phyloP scores from a whole-genome alignment of 1,284 basidiomycete genomes.

The Pseudozyma flocculosa region DNA sequence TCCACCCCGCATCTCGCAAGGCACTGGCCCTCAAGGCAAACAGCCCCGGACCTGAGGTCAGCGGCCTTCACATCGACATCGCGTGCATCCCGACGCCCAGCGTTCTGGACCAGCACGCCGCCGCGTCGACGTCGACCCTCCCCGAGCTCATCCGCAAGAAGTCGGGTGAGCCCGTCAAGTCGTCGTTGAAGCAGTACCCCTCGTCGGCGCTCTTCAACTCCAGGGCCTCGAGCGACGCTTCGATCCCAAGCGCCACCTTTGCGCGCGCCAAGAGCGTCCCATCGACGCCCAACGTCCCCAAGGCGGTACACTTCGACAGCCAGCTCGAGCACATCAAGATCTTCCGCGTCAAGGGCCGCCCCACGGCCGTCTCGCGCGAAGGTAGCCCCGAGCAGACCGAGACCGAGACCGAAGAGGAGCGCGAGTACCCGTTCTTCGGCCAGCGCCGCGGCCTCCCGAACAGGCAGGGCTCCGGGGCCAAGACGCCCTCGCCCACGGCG shows the following conservation, averaged over 20 bases:
- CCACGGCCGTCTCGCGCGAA: constrained; percentile 84
- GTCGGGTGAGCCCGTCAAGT: constrained; percentile 86
- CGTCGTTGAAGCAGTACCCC: constrained; percentile 75
- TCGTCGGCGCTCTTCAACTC: constrained; percentile 55
- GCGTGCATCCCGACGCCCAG: constrained; percentile 44
- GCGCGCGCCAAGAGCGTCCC: constrained; percentile 46
- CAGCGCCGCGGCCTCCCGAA: constrained; percentile 14
- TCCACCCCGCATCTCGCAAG: constrained; percentile 42
- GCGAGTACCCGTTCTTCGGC: constrained; percentile 52
- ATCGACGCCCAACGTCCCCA: constrained; percentile 68
- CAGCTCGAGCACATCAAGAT: constrained; percentile 85
- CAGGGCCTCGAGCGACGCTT: constrained; percentile 61
- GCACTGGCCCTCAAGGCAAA: constrained; percentile 40
- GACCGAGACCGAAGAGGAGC: constrained; percentile 69
- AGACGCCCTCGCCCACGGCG: constrained; percentile 35
- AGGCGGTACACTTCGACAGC: constrained; percentile 88
- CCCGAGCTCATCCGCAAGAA: constrained; percentile 73
- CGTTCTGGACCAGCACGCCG: constrained; percentile 6
- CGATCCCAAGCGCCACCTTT: constrained; percentile 26
- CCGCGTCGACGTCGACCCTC: constrained; percentile 21
- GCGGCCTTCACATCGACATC: constrained; percentile 48
- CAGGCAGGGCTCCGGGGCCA: constrained; percentile 1
- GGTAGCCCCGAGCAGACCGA: constrained; percentile 85
- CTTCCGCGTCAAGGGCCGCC: constrained; percentile 90
- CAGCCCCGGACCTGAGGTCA: constrained; percentile 36